Evolutionary conservation across 176 grass and related monocot genomes (phyloP).

Genomic region (Lolium rigidum): DNA sequence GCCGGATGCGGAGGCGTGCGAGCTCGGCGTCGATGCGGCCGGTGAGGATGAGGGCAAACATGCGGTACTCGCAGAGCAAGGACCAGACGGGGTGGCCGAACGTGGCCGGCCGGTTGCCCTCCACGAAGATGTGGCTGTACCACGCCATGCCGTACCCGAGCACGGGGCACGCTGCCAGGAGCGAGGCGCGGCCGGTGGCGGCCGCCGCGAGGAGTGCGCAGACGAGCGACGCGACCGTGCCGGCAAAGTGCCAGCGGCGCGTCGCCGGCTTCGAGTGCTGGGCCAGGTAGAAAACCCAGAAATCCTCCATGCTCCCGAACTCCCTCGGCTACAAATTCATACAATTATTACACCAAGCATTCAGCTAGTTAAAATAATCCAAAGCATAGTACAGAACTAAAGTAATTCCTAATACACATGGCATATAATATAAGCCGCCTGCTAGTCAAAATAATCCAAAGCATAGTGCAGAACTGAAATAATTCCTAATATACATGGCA

Average conservation of each 20-base stretch:
- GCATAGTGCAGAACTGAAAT: no score
- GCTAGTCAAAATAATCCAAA: no score
- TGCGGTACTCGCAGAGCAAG: conserved; percentile 76
- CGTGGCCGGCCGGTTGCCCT: conserved; percentile 70
- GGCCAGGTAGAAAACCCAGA: conserved; percentile 85
- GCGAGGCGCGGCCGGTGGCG: conserved; percentile 50
- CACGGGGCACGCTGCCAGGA: conserved; percentile 50
- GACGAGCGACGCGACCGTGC: conserved; percentile 59
- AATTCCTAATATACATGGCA: no score
- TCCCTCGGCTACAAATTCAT: no score
- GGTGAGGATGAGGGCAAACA: conserved; percentile 74
- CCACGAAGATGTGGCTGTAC: conserved; percentile 93
- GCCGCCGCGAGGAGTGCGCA: conserved; percentile 61
- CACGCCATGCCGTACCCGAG: conserved; percentile 79
- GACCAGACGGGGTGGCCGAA: conserved; percentile 87
- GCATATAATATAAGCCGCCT: no score
- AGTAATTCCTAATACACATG: no score
- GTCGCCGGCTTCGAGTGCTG: conserved; percentile 81
- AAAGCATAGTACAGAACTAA: no score
- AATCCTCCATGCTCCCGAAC: conserved; percentile 75
- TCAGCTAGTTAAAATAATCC: no score
- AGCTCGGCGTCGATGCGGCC: conserved; percentile 75
- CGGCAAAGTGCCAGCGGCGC: conserved; percentile 78
- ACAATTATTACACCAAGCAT: no score
- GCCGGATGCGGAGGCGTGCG: conserved; percentile 53